Percentiles rank a stretch among this genome's conserved stretches.
Evolutionary conservation across 805 yeast species (phyloP).

Genomic region (Saccharomycopsis fibuligera): DNA sequence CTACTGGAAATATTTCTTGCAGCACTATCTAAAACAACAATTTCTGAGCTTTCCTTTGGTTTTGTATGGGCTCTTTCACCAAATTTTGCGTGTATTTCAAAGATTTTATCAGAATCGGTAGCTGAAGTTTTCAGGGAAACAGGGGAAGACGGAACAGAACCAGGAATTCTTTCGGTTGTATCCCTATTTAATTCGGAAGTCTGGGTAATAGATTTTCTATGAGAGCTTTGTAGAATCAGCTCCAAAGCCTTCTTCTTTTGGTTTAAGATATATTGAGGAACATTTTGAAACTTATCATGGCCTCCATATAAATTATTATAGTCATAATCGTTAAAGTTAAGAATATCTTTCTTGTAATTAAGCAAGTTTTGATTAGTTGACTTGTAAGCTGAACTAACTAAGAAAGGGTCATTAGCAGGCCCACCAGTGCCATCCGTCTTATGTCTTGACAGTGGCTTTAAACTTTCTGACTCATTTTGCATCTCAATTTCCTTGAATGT

Average conservation of each 20-base stretch:
- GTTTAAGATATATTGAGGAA: conserved; percentile 13
- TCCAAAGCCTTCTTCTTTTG: not conserved
- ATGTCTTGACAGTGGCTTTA: not conserved
- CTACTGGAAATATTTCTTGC: not conserved
- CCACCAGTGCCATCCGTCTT: not conserved
- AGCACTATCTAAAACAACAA: not conserved
- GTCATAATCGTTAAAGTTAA: conserved; percentile 18
- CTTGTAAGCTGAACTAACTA: not conserved
- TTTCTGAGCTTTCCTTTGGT: not conserved
- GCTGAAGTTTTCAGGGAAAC: not conserved
- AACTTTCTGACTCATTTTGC: not conserved
- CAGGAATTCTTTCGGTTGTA: too few relatives aligned
- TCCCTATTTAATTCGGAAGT: too few relatives aligned
- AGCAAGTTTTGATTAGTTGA: conserved; percentile 15
- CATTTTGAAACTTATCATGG: conserved; percentile 14
- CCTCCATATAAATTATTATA: conserved; percentile 19
- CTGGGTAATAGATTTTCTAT: too few relatives aligned
- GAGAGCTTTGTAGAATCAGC: too few relatives aligned
- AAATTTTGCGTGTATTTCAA: conserved; percentile 3
- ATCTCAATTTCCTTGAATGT: conserved; percentile 10
- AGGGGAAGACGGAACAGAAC: too few relatives aligned
- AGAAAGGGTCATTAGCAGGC: not conserved
- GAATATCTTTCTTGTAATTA: conserved; percentile 18
- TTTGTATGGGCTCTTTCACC: not conserved
- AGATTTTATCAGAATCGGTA: conserved; percentile 4